Conservation (phyloP, 2,329 filamentous ascomycete species). For the Botrytis paeoniae region DNA sequence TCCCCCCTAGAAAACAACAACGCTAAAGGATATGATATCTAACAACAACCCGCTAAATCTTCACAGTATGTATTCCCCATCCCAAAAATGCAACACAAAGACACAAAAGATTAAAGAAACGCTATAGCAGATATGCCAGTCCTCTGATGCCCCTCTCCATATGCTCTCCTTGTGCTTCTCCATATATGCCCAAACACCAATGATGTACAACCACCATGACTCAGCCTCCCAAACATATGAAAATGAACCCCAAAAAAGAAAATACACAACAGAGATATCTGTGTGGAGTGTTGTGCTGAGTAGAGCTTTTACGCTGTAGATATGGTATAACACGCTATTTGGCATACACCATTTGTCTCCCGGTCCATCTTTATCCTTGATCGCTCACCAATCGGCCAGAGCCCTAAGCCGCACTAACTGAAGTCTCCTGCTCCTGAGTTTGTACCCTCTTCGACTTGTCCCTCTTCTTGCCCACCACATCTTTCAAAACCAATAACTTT, state of each 20-base stretch:
- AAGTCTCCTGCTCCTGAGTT: not conserved
- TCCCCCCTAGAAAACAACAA: not conserved
- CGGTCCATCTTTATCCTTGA: not conserved
- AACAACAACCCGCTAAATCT: not conserved
- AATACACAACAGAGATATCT: not conserved
- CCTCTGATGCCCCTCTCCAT: not conserved
- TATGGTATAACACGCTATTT: not conserved
- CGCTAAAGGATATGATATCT: not conserved
- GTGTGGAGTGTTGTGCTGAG: not conserved
- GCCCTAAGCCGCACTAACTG: not conserved
- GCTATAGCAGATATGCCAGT: slow-evolving; percentile 6
- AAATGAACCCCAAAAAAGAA: not conserved
- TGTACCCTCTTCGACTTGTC: not conserved
- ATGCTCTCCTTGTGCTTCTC: not conserved
- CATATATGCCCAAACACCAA: not conserved
- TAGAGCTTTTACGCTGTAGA: slow-evolving; percentile 11
- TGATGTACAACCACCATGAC: not conserved
- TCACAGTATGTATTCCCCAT: not conserved
- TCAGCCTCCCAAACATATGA: slow-evolving; percentile 1
- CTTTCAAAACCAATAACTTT: slow-evolving; percentile 72
- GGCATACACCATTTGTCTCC: not conserved
- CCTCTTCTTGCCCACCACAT: slow-evolving; percentile 54
- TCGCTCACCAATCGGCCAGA: not conserved
- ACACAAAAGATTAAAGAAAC: not conserved
- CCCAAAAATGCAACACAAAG: not conserved